Evolutionary conservation across 805 yeast genomes (phyloP).

Genomic region (Cyberlindnera misumaiensis): DNA sequence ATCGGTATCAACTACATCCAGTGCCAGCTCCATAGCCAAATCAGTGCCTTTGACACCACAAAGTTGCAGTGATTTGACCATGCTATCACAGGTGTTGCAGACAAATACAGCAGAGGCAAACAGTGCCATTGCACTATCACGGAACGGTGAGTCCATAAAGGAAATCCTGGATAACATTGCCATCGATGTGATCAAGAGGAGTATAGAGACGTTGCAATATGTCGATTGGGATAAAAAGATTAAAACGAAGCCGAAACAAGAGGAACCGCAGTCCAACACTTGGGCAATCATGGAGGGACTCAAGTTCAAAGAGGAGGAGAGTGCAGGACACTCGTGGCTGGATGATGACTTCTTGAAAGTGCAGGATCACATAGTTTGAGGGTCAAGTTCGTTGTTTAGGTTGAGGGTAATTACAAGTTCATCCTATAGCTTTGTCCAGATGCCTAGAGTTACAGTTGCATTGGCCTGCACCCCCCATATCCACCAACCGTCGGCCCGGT

Average conservation of each 20-base stretch:
- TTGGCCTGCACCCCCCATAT: too few species aligned
- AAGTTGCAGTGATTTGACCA: background rate
- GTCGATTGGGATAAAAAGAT: conserved; percentile 13
- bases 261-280: background rate
- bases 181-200: conserved; percentile 18
- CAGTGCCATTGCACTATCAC: conserved; percentile 16
- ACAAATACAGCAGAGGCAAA: conserved; percentile 8
- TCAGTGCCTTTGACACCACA: too few species aligned
- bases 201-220: conserved; percentile 17
- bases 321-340: background rate
- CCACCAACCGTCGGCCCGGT: too few species aligned
- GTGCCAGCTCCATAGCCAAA: too few species aligned
- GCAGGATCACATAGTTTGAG: background rate
- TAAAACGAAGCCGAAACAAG: background rate
- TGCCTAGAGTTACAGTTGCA: too few species aligned
- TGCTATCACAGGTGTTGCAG: background rate
- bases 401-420: too few species aligned
- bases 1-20: too few species aligned
- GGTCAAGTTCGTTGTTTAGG: background rate
- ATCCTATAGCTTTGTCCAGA: too few species aligned
- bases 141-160: conserved; percentile 21
- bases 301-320: background rate
- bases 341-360: background rate
- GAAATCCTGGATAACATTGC: conserved; percentile 15
- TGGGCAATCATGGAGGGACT: conserved; percentile 2